phyloP scores from a whole-genome alignment of 768 basidiomycete species.

The Mycena vitilis region DNA sequence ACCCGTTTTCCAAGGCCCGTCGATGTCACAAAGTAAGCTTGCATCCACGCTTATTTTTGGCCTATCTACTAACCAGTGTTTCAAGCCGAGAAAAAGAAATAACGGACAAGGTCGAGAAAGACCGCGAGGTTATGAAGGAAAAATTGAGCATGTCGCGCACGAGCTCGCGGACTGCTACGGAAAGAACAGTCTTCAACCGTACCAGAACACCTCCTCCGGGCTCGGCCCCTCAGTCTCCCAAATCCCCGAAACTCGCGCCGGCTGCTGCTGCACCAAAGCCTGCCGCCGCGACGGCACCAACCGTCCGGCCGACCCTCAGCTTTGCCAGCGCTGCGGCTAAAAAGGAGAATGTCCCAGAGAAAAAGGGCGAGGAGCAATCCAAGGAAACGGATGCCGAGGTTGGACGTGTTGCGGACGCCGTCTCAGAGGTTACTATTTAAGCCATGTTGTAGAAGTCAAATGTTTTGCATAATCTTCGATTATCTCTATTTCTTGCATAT shows the following conservation, averaged over 20 bases:
- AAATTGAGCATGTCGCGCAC: conserved; percentile 65
- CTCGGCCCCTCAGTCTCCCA: conserved; percentile 38
- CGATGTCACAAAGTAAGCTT: conserved; percentile 57
- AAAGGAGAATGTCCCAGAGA: conserved; percentile 49
- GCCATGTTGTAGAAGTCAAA: conserved; percentile 31
- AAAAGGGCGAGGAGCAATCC: conserved; percentile 15
- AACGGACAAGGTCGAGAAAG: conserved; percentile 75
- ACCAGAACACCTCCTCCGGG: conserved; percentile 49
- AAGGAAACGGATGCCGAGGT: conserved; percentile 28
- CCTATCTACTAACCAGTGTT: conserved; percentile 77
- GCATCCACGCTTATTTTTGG: conserved; percentile 12
- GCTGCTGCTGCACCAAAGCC: conserved; percentile 45
- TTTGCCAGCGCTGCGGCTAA: conserved; percentile 83
- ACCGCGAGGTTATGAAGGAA: conserved; percentile 68
- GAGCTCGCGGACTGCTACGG: conserved; percentile 61
- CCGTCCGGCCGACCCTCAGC: conserved; percentile 78
- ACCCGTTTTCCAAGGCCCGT: background rate
- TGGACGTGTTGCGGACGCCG: conserved; percentile 28
- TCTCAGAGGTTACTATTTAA: conserved; percentile 39
- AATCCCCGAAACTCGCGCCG: conserved; percentile 42
- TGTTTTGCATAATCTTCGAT: conserved; percentile 31
- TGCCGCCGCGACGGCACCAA: conserved; percentile 53
- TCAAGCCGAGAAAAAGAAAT: conserved; percentile 81
- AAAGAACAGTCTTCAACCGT: conserved; percentile 51
- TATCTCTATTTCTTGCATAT: conserved; percentile 27